Evolutionary conservation across 148 eudicot genomes (phyloP), one percentile per base, ranked within the genome.

Genomic region (Chenopodium formosanum): DNA sequence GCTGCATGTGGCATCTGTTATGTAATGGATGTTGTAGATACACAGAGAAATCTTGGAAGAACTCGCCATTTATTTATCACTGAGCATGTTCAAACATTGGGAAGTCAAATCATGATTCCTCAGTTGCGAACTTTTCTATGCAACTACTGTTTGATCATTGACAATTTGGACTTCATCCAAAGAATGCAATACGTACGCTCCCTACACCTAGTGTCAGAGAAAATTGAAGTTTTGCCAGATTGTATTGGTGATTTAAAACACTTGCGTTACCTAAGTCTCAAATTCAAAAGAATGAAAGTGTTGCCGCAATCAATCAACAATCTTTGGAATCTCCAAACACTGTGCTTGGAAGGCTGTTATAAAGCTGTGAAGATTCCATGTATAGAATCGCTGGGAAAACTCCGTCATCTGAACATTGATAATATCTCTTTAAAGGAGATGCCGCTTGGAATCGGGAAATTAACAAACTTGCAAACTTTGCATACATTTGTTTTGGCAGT

Each of bases 271-370:
- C 68, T 76, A 32, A 66, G 37, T 44, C 79, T 76, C 25, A 9
- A 20, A 3, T 62, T 16, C 44, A 10, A 13, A 5, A 14, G 19
- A 13, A 7, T 58, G 14, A 56, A 2, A 63, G 29, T 19, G 32
- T 20, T 76, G 58, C 79, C 70, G 9, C n/a, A 60, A 76, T 58
- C 79, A 76, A 60, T 63, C 0, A 20, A 48, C 52, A 58, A 11
- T 22, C 79, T 76, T 22, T 76, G 67, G 48, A 76, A 76, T 34
- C 79, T 76, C 50, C 79, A 62, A 40, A 76, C 79, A 13, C 69
- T 60, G 11, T 22, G 17, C 5, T 14, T 76, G 79, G 23, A 2
- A 19, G 29, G 69, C 22, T 76, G 79, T 31, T 7, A 13, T 1
- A 12, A 34, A 0, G 62, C 50, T 25, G 5, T 23, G 34, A 74